These are phyloP conservation scores for Hypoxylon sp. DNA, from an alignment of 2,329 filamentous ascomycete species.

Conservation along the genomic window DNA sequence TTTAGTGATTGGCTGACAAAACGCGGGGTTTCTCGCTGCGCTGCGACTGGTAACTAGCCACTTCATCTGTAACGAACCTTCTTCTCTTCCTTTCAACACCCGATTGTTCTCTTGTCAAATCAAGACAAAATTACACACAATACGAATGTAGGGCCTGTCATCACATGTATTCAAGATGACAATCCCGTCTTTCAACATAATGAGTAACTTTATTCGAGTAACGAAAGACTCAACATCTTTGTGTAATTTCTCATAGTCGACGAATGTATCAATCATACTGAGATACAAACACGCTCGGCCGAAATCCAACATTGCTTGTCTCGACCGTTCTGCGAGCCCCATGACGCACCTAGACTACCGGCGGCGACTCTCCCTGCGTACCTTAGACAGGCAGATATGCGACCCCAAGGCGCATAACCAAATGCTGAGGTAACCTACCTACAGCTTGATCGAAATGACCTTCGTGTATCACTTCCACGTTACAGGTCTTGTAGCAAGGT, in stretches of 20 bases:
- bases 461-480: conserved; percentile 4
- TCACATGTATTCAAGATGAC: background rate
- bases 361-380: conserved; percentile 20
- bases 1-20: too few species aligned
- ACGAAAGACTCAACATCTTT: too few species aligned
- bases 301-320: background rate
- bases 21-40: too few species aligned
- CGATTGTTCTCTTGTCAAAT: too few species aligned
- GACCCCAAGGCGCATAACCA: conserved; percentile 12
- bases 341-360: conserved; percentile 25
- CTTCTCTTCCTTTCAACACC: too few species aligned
- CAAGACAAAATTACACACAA: background rate
- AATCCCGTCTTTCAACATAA: background rate
- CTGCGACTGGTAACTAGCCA: too few species aligned
- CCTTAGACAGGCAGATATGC: conserved; percentile 14
- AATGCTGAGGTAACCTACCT: conserved; percentile 13
- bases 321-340: conserved; percentile 15
- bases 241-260: too few species aligned
- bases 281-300: background rate
- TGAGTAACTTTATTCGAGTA: background rate
- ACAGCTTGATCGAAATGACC: conserved; percentile 22
- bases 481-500: background rate
- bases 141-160: background rate
- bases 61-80: too few species aligned
- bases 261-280: too few species aligned